Percentiles rank a stretch among this genome's conserved stretches.
These are phyloP conservation scores for Multifurca ochricompacta DNA, from an alignment of 768 basidiomycete species.

Conservation along the genomic window DNA sequence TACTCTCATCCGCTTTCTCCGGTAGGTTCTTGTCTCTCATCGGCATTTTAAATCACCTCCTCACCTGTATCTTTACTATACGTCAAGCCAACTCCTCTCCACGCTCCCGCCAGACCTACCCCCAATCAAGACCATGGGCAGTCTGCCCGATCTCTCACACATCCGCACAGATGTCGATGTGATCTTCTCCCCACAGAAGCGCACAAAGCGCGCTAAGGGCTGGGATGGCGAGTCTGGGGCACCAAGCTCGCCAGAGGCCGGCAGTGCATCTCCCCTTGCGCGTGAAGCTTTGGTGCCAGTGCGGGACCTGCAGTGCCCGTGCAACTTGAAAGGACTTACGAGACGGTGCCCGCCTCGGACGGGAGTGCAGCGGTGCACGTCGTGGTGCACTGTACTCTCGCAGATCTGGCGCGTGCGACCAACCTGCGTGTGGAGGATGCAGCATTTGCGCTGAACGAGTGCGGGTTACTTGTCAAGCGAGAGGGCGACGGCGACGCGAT, in stretches of 20 bases:
- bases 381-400: slow-evolving; percentile 61
- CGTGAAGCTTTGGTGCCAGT: slow-evolving; percentile 8
- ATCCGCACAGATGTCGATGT: slow-evolving; percentile 1
- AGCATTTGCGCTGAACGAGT: slow-evolving; percentile 82
- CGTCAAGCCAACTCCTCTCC: slow-evolving; percentile 45
- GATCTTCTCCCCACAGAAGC: slow-evolving; percentile 5
- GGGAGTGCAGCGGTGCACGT: slow-evolving; percentile 68
- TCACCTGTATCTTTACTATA: background rate
- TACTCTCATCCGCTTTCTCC: slow-evolving; percentile 75
- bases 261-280: slow-evolving; percentile 6
- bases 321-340: slow-evolving; percentile 39
- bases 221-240: slow-evolving; percentile 59
- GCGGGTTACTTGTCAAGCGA: slow-evolving; percentile 56
- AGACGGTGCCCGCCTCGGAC: slow-evolving; percentile 50
- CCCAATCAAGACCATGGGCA: slow-evolving; percentile 38
- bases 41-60: too few relatives aligned
- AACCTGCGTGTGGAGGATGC: slow-evolving; percentile 80
- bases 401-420: slow-evolving; percentile 69
- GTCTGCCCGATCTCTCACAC: slow-evolving; percentile 27
- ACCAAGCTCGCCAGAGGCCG: slow-evolving; percentile 28
- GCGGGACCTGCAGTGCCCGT: slow-evolving; percentile 37
- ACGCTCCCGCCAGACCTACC: slow-evolving; percentile 48
- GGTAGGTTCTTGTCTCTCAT: slow-evolving; percentile 34
- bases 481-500: slow-evolving; percentile 29
- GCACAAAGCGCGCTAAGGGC: slow-evolving; percentile 38